These are phyloP conservation scores for Anthostomella pinea DNA, from an alignment of 2,329 filamentous ascomycete genomes.

Conservation along the genomic window DNA sequence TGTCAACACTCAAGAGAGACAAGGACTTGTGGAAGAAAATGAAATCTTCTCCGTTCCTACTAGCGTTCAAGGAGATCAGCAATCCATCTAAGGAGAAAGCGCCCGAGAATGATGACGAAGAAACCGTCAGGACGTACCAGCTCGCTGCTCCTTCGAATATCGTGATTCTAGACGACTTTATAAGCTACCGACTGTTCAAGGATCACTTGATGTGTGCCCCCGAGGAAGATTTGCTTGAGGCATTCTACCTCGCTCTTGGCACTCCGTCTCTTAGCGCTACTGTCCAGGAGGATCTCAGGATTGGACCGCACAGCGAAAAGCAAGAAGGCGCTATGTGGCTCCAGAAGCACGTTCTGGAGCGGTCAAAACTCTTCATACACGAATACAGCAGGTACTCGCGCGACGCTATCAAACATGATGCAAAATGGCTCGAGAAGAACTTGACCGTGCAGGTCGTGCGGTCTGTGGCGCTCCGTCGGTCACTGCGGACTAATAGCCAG, in stretches of 20 bases:
- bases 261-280: slow-evolving; percentile 72
- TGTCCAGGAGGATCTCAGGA: slow-evolving; percentile 73
- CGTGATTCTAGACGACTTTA: slow-evolving; percentile 82
- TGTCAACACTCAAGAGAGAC: slow-evolving; percentile 69
- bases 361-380: slow-evolving; percentile 85
- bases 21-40: slow-evolving; percentile 75
- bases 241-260: slow-evolving; percentile 80
- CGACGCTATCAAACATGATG: slow-evolving; percentile 80
- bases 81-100: slow-evolving; percentile 44
- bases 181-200: slow-evolving; percentile 85
- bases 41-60: slow-evolving; percentile 70
- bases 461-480: slow-evolving; percentile 72
- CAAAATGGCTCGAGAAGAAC: slow-evolving; percentile 86
- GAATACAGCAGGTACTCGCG: slow-evolving; percentile 67
- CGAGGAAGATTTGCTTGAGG: slow-evolving; percentile 82
- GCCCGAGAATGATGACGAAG: slow-evolving; percentile 56
- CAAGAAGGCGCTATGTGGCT: slow-evolving; percentile 68
- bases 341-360: slow-evolving; percentile 79
- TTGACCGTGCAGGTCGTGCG: slow-evolving; percentile 75
- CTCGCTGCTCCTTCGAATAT: slow-evolving; percentile 70
- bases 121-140: slow-evolving; percentile 72
- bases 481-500: slow-evolving; percentile 67
- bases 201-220: slow-evolving; percentile 80
- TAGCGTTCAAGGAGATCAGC: slow-evolving; percentile 76
- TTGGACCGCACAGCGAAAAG: slow-evolving; percentile 64